A percentile compares a stretch with the other conserved stretches of the same genome.
phyloP scores from a whole-genome alignment of 257 asterid species.

The Lycium ferocissimum region DNA sequence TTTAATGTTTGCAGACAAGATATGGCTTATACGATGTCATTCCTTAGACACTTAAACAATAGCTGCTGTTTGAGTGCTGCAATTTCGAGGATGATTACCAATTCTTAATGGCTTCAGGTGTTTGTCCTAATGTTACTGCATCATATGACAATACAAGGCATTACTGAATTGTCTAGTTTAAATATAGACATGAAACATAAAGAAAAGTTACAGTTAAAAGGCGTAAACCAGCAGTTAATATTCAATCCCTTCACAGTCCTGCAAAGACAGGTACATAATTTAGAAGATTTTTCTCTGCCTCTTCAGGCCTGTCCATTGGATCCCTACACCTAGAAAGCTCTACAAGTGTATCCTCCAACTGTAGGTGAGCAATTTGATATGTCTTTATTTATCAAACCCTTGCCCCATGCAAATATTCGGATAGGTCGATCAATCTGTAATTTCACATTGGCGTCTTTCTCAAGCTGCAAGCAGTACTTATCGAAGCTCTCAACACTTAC shows the following conservation, averaged over 20 bases:
- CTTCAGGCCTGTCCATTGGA: conserved; percentile 6
- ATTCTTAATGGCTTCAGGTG: not conserved
- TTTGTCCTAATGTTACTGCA: not conserved
- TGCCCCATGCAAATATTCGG: conserved; percentile 39
- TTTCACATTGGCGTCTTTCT: conserved; percentile 37
- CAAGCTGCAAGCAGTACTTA: conserved; percentile 41
- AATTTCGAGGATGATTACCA: not conserved
- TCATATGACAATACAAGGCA: not conserved
- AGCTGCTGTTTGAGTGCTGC: not conserved
- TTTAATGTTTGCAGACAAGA: conserved; percentile 18
- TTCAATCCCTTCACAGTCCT: not conserved
- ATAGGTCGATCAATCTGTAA: conserved; percentile 38
- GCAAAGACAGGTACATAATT: not conserved
- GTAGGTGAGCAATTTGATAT: conserved; percentile 29
- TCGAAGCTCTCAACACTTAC: conserved; percentile 42
- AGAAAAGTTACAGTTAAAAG: conserved; percentile 11
- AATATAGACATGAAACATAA: conserved; percentile 1
- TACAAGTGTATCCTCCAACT: conserved; percentile 36
- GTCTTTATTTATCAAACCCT: conserved; percentile 28
- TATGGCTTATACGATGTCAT: conserved; percentile 28
- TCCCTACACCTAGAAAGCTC: conserved; percentile 36
- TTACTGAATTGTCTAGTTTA: not conserved
- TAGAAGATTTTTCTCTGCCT: not conserved
- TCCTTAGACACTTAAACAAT: not conserved
- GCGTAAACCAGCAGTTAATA: not conserved